These are phyloP conservation scores for Chaetomium fimeti DNA, from an alignment of 495 filamentous ascomycete species.

Conservation along the genomic window DNA sequence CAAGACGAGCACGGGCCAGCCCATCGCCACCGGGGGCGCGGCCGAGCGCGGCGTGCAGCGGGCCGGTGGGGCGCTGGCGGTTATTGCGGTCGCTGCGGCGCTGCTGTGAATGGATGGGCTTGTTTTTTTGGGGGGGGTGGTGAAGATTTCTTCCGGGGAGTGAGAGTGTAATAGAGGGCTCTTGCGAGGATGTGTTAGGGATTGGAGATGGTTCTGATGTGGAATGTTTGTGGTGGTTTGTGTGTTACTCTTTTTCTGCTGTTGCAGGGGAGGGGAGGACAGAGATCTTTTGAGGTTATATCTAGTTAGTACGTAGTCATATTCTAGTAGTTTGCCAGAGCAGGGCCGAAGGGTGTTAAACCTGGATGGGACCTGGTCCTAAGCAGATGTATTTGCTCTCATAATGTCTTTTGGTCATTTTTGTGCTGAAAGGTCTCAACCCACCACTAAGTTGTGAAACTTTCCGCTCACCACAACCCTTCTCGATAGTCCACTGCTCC, in stretches of 20 bases:
- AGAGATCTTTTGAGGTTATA: conserved; percentile 7
- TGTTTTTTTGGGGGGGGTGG: not conserved
- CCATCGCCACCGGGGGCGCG: conserved; percentile 36
- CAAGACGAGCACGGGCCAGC: conserved; percentile 20
- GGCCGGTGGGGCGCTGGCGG: conserved; percentile 39
- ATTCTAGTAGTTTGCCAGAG: not conserved
- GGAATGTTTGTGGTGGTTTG: not conserved
- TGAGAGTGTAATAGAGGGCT: not conserved
- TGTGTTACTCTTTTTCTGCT: not conserved
- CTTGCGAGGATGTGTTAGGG: not conserved
- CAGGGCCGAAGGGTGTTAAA: not conserved
- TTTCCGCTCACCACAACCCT: not conserved
- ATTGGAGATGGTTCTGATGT: not conserved
- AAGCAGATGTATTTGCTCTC: not conserved
- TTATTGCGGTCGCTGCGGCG: conserved; percentile 35
- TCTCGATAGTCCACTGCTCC: not conserved
- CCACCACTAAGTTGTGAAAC: not conserved
- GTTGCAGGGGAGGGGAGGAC: not conserved
- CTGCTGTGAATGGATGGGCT: conserved; percentile 27
- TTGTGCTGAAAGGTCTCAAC: not conserved
- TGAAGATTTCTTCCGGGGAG: not conserved
- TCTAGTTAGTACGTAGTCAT: conserved; percentile 1
- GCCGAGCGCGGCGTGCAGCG: conserved; percentile 27
- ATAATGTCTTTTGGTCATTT: not conserved
- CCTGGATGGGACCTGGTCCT: not conserved